Evolutionary conservation across 2,329 filamentous ascomycete genomes (phyloP).

Genomic region (Cladobotryum protrusum): DNA sequence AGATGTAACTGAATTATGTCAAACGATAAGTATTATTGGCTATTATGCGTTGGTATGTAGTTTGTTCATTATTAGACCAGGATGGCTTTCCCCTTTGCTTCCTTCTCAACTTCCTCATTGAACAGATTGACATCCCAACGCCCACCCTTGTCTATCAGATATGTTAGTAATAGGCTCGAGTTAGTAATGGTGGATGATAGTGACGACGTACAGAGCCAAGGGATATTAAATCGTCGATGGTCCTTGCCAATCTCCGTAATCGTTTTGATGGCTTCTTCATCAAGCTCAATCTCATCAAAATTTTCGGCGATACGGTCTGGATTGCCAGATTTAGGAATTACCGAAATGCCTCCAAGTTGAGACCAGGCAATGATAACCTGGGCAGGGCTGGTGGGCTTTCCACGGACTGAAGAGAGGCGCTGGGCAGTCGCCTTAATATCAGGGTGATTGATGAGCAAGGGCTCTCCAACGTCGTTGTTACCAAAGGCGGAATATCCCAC

Average conservation of each 20-base stretch:
- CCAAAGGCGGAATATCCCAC: conserved; percentile 56
- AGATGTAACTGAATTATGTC: too few relatives aligned
- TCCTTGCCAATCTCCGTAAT: conserved; percentile 56
- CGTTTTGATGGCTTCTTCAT: conserved; percentile 50
- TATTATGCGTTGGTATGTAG: too few relatives aligned
- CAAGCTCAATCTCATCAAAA: conserved; percentile 60
- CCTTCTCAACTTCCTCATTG: background rate
- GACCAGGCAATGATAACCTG: conserved; percentile 52
- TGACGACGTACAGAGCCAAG: conserved; percentile 12
- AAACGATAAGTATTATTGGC: too few relatives aligned
- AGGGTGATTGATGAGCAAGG: conserved; percentile 51
- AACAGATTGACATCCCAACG: background rate
- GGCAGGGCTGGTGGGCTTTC: conserved; percentile 34
- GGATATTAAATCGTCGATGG: conserved; percentile 39
- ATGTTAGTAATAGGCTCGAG: conserved; percentile 33
- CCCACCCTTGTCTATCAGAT: background rate
- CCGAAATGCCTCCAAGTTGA: conserved; percentile 54
- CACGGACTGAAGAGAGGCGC: conserved; percentile 27
- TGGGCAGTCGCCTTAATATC: conserved; percentile 51
- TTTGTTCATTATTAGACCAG: background rate
- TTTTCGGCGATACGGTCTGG: conserved; percentile 62
- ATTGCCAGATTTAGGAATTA: conserved; percentile 71
- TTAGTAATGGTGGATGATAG: background rate
- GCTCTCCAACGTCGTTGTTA: conserved; percentile 36
- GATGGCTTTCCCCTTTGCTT: background rate